These are phyloP conservation scores for Trypanosoma avium DNA, from an alignment of 208 protist genomes.

Conservation along the genomic window DNA sequence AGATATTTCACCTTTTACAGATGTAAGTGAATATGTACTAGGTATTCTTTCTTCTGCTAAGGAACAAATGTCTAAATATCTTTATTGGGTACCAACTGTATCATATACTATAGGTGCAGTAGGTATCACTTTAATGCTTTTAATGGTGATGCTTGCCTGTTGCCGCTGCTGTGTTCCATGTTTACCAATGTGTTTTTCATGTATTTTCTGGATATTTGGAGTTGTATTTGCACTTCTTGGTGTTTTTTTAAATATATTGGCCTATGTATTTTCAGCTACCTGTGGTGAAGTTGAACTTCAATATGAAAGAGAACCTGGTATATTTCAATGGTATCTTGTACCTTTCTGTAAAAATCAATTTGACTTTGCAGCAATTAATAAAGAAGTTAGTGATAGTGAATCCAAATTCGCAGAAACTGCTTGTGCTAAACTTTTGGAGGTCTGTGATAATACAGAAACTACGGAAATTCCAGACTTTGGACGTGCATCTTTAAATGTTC, in stretches of 20 bases:
- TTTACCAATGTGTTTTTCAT: conserved; percentile 13
- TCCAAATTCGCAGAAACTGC: background rate
- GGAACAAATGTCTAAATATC: background rate
- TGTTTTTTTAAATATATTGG: conserved; percentile 9
- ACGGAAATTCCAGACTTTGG: background rate
- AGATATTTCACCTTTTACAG: conserved; percentile 8
- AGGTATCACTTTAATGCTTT: conserved; percentile 8
- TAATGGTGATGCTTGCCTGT: conserved; percentile 16
- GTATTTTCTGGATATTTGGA: conserved; percentile 29
- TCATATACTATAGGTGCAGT: conserved; percentile 20
- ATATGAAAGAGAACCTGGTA: conserved; percentile 21
- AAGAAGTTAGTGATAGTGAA: background rate
- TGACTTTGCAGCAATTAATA: conserved; percentile 7
- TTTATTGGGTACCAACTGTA: conserved; percentile 4
- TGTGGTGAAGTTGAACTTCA: conserved; percentile 31
- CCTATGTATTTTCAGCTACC: conserved; percentile 1
- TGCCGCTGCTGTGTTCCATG: conserved; percentile 18
- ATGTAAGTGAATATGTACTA: conserved; percentile 3
- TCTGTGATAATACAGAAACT: conserved; percentile 7
- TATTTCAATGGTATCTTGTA: conserved; percentile 31
- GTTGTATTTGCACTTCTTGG: conserved; percentile 23
- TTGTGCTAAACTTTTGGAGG: conserved; percentile 5
- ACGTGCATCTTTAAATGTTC: conserved; percentile 14
- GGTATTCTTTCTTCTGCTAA: background rate
- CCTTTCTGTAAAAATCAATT: conserved; percentile 16